Conservation (phyloP, 2,329 filamentous ascomycete species). For the Trichoderma hamatum region DNA sequence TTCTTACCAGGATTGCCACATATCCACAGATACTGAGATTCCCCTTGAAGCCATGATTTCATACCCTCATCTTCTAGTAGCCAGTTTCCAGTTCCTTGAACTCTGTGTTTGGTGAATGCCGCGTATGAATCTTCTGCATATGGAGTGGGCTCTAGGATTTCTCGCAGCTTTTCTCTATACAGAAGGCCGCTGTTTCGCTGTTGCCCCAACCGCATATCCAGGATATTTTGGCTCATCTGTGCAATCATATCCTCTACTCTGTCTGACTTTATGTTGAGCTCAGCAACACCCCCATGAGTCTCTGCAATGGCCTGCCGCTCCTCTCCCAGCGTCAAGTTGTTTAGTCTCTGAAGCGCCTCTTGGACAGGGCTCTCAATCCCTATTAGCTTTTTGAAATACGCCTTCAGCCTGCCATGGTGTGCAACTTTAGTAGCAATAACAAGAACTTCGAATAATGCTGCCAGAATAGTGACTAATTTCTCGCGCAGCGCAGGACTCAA, state of each 20-base stretch:
- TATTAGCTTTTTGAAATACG: conserved; percentile 46
- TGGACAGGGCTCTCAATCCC: conserved; percentile 46
- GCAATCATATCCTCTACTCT: conserved; percentile 41
- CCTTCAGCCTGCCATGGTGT: conserved; percentile 45
- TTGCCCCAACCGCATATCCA: conserved; percentile 41
- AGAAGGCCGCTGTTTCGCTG: conserved; percentile 39
- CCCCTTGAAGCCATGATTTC: conserved; percentile 43
- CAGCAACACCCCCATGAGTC: conserved; percentile 44
- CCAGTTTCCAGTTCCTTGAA: conserved; percentile 52
- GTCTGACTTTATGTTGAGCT: conserved; percentile 43
- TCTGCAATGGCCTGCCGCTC: conserved; percentile 49
- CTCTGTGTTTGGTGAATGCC: conserved; percentile 45
- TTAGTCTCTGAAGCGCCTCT: conserved; percentile 45
- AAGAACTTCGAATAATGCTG: conserved; percentile 50
- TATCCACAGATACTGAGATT: conserved; percentile 49
- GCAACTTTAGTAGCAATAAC: conserved; percentile 48
- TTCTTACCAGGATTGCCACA: conserved; percentile 47
- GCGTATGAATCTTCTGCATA: conserved; percentile 48
- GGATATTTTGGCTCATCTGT: conserved; percentile 42
- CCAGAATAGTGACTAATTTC: conserved; percentile 48
- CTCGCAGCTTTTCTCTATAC: conserved; percentile 44
- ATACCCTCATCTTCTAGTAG: conserved; percentile 46
- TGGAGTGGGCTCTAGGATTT: conserved; percentile 47
- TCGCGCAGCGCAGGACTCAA: conserved; percentile 44
- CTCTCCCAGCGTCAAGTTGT: conserved; percentile 47